Base-by-base conservation (phyloP, 768 basidiomycete species). In the Phylloporus sp. region DNA sequence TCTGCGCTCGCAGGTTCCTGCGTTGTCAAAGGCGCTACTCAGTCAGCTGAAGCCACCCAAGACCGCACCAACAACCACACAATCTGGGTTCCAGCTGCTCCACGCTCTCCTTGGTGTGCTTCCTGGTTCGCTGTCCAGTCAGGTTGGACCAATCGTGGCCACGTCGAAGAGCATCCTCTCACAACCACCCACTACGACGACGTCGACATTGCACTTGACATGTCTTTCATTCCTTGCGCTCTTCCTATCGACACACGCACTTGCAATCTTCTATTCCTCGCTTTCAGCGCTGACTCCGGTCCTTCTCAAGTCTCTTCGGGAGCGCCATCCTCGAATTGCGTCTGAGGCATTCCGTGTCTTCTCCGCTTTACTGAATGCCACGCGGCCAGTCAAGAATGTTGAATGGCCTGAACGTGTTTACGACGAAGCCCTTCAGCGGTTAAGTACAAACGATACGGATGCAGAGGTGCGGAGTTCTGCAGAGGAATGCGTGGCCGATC, bases 261-360 rank as follows among this genome's bases (percentile, higher is more conserved):
- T 85, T 0, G 65, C 79, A 5, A 75, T 80, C 1, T 94, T 86
- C 64, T 66, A 73, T 1, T 61, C 72, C 22, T 78, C 81, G 11
- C 76, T 97, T n/a, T 71, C 83, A 2, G 73, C 73, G 15, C 73
- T 98, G 32, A 85, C 85, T 0, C 84, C 88, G 1, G 80, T 84
- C 13, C 79, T 98, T 34, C 79, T 94, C 36, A 82, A 81, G 49
- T 82, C 85, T 10, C 74, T 91, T 42, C 72, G 73, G 18, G 94
- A 98, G 68, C 85, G 86, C 58, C 90, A 94, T 64, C 95, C 95
- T 31, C 85, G 92, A 53, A 81, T 97, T 53, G 86, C 84, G 6
- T 85, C 92, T 3, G 92, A 95, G 61, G 80, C 92, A 0, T 93
- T 98, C 78, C 81, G 83, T 32, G 88, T 86, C 2, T 92, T 91